These are phyloP conservation scores for Echeveria elegans DNA, from an alignment of 164 flowering plant species.

Conservation along the genomic window DNA sequence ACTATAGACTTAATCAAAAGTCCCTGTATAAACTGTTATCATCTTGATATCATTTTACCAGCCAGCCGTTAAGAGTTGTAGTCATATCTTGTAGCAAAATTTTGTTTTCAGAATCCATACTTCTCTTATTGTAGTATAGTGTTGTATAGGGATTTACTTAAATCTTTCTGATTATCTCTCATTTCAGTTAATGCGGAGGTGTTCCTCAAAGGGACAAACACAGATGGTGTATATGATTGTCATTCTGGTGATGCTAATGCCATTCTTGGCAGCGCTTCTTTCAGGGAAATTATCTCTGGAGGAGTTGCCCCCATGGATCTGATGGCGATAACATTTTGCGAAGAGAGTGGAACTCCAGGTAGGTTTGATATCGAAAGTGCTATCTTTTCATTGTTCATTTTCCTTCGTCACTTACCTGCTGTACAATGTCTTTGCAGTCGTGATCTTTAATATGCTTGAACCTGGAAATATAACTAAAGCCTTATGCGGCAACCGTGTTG, in stretches of 20 bases:
- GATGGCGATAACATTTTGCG: constrained; percentile 16
- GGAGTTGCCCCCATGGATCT: constrained; percentile 15
- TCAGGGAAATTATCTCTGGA: constrained; percentile 11
- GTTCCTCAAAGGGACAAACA: constrained; percentile 11
- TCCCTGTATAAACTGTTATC: too few species aligned
- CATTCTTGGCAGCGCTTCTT: constrained; percentile 3
- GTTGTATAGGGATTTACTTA: not conserved
- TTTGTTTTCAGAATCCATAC: not conserved
- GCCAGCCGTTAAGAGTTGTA: not conserved
- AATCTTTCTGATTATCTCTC: not conserved
- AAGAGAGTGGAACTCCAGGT: constrained; percentile 20
- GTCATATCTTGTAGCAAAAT: not conserved
- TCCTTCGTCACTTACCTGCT: not conserved
- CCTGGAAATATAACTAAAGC: constrained; percentile 18
- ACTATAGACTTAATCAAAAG: not conserved
- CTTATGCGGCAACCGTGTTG: constrained; percentile 15
- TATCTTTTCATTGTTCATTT: not conserved
- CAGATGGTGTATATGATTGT: constrained; percentile 8
- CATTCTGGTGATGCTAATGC: not conserved
- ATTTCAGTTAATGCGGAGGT: constrained; percentile 19
- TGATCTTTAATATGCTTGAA: constrained; percentile 18
- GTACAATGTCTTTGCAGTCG: constrained; percentile 10
- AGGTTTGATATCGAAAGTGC: not conserved
- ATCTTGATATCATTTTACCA: not conserved
- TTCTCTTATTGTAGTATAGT: not conserved